Evolutionary conservation across 208 protist genomes (phyloP), one percentile per base, ranked within the genome.

Genomic region (Leishmania gerbilli): DNA sequence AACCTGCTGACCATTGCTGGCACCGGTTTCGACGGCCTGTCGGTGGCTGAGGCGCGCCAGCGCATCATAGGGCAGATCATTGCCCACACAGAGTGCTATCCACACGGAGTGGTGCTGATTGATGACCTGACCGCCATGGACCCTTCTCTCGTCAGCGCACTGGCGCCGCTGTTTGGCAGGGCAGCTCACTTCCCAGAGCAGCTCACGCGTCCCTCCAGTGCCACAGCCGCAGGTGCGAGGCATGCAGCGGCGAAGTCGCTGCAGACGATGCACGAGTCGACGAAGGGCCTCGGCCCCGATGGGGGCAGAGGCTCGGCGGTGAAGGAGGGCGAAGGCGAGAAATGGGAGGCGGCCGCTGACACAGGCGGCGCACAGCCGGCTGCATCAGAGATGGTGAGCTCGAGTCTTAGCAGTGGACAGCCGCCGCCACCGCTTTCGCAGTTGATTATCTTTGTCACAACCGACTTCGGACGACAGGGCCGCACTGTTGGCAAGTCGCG

Each of bases 381-480:
- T 2, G 31, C 17, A 27, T 11, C 51, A 45, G 51, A 47, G 21
- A n/a, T 24, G 65, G 13, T 3, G 27, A 51, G 24, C 40, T 45
- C 27, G 9, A 37, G 24, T 62, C 27, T 31, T 58, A 34, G 1
- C 72, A 56, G 21, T 15, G 27, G 53, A 0, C 45, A 58, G 24
- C 69, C 71, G 55, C 49, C 79, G 15, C 87, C 84, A 19, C 88
- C 91, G 34, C 86, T 96, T 31, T 84, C 84, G 5, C 86, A 94
- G 72, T 74, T 95, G 42, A 83, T 90, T 5, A 88, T 97, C 45
- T 88, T 97, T 34, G 79, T 97, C 21, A 95, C 94, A 8, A 95
- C 94, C 19, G 94, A 97, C 80, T 92, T 96, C 77, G 94, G 94
- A n/a, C 80, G 92, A 65, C 88, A 97, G 68, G 94, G 92, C 17